Percentiles rank a stretch among this genome's conserved stretches.
phyloP scores from a whole-genome alignment of 2,329 filamentous ascomycete genomes.

The Aureobasidium sp. region DNA sequence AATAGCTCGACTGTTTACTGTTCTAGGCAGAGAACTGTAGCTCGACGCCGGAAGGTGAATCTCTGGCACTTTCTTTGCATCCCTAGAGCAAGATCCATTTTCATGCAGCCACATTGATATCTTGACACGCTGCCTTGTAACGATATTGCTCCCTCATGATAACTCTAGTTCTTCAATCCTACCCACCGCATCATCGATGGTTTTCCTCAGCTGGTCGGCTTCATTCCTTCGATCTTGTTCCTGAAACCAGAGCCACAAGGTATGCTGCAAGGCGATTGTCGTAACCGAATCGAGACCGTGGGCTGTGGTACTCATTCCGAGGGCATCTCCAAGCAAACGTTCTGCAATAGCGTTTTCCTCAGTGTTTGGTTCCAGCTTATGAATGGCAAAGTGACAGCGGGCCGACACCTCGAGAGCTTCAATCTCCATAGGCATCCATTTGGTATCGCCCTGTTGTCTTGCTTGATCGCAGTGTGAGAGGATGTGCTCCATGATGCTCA shows the following conservation, averaged over 20 bases:
- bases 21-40: no score
- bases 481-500: not conserved
- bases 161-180: no score
- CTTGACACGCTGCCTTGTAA: no score
- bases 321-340: not conserved
- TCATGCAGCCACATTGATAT: no score
- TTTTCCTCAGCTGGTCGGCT: not conserved
- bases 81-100: no score
- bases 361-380: not conserved
- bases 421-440: not conserved
- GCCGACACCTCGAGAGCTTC: not conserved
- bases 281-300: not conserved
- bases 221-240: not conserved
- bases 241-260: not conserved
- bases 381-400: not conserved
- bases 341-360: not conserved
- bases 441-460: not conserved
- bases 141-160: no score
- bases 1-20: no score
- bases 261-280: not conserved
- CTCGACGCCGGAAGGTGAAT: no score
- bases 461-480: not conserved
- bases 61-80: no score
- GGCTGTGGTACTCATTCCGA: not conserved
- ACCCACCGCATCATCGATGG: not conserved